Percentiles rank a stretch among this genome's conserved stretches.
phyloP scores from a whole-genome alignment of 768 basidiomycete genomes.

The Mycena indigotica region DNA sequence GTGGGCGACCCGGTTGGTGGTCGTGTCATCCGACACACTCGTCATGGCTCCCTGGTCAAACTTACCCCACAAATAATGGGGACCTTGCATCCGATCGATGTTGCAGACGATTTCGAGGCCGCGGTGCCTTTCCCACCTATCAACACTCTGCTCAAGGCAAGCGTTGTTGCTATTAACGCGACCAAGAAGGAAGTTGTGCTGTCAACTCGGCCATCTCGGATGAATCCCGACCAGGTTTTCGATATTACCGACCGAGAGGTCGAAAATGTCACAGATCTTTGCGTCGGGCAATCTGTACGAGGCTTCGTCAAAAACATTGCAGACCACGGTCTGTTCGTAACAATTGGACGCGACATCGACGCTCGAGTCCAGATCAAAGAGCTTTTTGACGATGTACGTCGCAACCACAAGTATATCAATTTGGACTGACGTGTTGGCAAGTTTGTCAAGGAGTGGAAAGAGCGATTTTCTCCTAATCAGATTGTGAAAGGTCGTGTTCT shows the following conservation, averaged over 20 bases:
- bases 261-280: conserved; percentile 57
- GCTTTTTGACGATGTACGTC: conserved; percentile 78
- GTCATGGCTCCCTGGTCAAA: conserved; percentile 77
- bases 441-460: conserved; percentile 97
- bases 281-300: conserved; percentile 73
- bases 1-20: conserved; percentile 80
- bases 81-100: conserved; percentile 79
- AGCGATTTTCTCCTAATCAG: conserved; percentile 75
- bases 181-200: conserved; percentile 70
- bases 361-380: conserved; percentile 93
- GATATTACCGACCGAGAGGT: conserved; percentile 72
- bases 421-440: conserved; percentile 33
- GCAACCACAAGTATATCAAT: conserved; percentile 1
- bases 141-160: conserved; percentile 69
- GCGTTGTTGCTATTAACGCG: conserved; percentile 70
- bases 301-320: conserved; percentile 89
- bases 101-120: conserved; percentile 74
- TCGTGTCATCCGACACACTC: conserved; percentile 72
- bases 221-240: conserved; percentile 53
- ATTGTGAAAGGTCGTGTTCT: conserved; percentile 85
- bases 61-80: conserved; percentile 72
- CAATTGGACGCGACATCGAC: conserved; percentile 79
- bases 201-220: conserved; percentile 76
- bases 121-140: conserved; percentile 59
- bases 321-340: conserved; percentile 88